Conservation (phyloP, 73 alveolate species). For the Tetrahymena elliotti region DNA sequence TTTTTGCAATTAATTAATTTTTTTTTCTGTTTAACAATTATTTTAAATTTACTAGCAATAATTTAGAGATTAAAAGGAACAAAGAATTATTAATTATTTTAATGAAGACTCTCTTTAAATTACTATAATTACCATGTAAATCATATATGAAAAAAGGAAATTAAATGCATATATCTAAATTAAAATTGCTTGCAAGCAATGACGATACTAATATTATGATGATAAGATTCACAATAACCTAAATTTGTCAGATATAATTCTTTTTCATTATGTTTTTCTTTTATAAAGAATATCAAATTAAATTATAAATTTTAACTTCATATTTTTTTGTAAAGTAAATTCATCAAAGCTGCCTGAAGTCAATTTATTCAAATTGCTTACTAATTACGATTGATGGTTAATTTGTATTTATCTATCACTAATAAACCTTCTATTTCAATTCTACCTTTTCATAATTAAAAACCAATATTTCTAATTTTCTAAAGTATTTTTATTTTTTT, state of each 20-base stretch:
- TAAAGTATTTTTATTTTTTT: too few relatives aligned
- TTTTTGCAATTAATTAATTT: not conserved
- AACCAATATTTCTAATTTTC: too few relatives aligned
- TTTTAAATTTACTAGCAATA: not conserved
- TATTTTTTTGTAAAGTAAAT: too few relatives aligned
- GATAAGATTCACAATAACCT: not conserved
- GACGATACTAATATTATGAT: not conserved
- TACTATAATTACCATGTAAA: too few relatives aligned
- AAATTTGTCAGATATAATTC: not conserved
- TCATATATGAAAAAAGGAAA: not conserved
- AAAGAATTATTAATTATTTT: not conserved
- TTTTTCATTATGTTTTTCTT: not conserved
- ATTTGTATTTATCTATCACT: not conserved
- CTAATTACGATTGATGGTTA: not conserved
- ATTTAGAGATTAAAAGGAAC: not conserved
- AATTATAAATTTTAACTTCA: not conserved
- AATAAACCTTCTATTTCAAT: not conserved
- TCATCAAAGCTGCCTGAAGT: not conserved
- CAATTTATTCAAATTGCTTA: not conserved
- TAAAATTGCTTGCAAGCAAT: not conserved
- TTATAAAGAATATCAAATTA: too few relatives aligned
- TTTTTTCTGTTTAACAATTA: not conserved
- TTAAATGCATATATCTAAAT: not conserved
- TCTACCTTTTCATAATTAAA: not conserved
- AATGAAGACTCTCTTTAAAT: too few relatives aligned